Evolutionary conservation across 768 basidiomycete genomes (phyloP).

Genomic region (Flagelloscypha sp.): DNA sequence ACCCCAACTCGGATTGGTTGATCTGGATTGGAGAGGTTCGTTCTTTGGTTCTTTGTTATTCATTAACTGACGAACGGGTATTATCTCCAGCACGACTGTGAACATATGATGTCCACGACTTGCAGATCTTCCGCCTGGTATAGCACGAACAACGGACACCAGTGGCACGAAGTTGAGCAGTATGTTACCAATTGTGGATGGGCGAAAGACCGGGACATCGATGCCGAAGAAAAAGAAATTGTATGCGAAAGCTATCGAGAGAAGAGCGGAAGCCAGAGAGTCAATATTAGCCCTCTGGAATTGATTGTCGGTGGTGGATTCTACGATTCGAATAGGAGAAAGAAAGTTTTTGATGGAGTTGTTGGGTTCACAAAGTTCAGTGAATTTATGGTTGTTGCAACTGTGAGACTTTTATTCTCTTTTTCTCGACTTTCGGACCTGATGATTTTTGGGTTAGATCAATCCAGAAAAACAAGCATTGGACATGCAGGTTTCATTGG

Average conservation of each 20-base stretch:
- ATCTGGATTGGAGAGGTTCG: constrained; percentile 93
- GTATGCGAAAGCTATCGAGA: constrained; percentile 82
- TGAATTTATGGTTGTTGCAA: constrained; percentile 91
- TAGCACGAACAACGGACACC: constrained; percentile 66
- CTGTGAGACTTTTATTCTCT: constrained; percentile 43
- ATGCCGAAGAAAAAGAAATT: constrained; percentile 81
- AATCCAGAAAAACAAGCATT: constrained; percentile 48
- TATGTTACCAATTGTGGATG: constrained; percentile 92
- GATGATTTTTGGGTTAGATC: constrained; percentile 27
- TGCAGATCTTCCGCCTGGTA: too few species aligned
- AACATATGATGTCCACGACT: too few species aligned
- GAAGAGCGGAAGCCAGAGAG: constrained; percentile 73
- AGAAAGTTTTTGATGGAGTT: constrained; percentile 74
- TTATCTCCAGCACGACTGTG: too few species aligned
- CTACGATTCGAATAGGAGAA: constrained; percentile 61
- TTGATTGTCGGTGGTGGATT: constrained; percentile 71
- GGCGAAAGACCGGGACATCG: constrained; percentile 73
- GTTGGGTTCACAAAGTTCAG: constrained; percentile 97
- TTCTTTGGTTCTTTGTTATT: too few species aligned
- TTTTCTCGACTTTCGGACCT: constrained; percentile 1
- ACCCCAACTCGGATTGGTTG: constrained; percentile 73
- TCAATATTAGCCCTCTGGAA: constrained; percentile 55
- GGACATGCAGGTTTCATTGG: constrained; percentile 86
- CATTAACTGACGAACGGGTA: too few species aligned
- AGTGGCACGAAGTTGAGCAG: constrained; percentile 69